Percentiles rank a stretch among this genome's conserved stretches.
Conservation (phyloP, 2,329 filamentous ascomycete genomes). For the Xylaria sp. region DNA sequence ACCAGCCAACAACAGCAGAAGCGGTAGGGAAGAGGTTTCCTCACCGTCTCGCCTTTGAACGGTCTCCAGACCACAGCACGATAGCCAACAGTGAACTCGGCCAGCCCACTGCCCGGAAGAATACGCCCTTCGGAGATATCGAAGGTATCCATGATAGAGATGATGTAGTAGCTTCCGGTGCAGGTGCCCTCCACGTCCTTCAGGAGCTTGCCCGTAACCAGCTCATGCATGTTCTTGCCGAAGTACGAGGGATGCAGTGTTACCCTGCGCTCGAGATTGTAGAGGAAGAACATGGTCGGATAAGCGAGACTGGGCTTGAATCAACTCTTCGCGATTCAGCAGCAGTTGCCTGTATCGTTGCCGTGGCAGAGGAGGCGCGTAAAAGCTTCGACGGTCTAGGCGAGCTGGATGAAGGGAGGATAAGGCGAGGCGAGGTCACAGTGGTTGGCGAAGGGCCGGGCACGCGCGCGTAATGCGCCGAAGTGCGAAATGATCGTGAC, state of each 20-base stretch:
- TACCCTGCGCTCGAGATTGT: constrained; percentile 94
- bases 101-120: constrained; percentile 88
- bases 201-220: constrained; percentile 88
- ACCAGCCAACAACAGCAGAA: constrained; percentile 25
- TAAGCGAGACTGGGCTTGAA: neutral
- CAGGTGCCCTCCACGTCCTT: constrained; percentile 95
- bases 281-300: constrained; percentile 91
- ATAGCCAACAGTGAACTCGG: constrained; percentile 94
- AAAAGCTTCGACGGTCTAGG: constrained; percentile 2
- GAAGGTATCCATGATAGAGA: constrained; percentile 96
- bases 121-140: constrained; percentile 95
- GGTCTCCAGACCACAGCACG: constrained; percentile 97
- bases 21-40: constrained; percentile 48
- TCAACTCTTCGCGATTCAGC: neutral
- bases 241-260: constrained; percentile 98
- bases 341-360: neutral
- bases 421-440: neutral
- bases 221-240: constrained; percentile 89
- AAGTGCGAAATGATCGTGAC: constrained; percentile 27
- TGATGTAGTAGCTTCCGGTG: constrained; percentile 96
- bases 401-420: neutral
- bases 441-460: constrained; percentile 25
- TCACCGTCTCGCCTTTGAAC: constrained; percentile 97
- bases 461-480: constrained; percentile 32
- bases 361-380: neutral